Base-by-base conservation (phyloP, 1,139 yeast species). In the Lodderomyces oxycetoniae region DNA sequence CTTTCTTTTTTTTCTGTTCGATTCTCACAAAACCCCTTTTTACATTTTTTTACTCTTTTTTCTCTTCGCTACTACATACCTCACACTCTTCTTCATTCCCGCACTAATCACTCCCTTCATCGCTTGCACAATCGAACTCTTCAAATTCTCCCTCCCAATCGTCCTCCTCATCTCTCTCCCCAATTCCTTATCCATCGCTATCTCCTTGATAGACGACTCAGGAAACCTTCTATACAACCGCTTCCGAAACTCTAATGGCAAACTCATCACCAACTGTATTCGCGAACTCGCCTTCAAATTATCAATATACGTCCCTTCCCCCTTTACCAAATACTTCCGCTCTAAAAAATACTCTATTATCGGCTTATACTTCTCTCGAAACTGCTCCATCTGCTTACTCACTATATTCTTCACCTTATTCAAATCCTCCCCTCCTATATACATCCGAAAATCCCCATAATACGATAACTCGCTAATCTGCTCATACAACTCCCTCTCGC, bases 381-480 rank as follows among this genome's bases (percentile, higher is more conserved):
- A 91, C 42, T 76, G 71, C 14, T 61, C 60, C 44, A 74, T 73
- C 58, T 93, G 96, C 52, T 84, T 83, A 17, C 63, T 58, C 5
- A 91, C 97, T 42, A 91, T 91, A 55, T 93, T 91, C 35, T 68
- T 67, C 20, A 89, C 84, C 57, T 91, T 91, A 49, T 81, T 71
- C 7, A 97, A 96, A 55, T 91, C 86, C 57, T 91, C 98, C 4
- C 91, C 95, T 3, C 95, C 95, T 30, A 88, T 67, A 28, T 73
- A 65, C 77, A 88, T 83, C 45, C 99, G 71, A 24, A 89, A 81
- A 55, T 91, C 99, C 11, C 98, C 98, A 57, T 80, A 61, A 54
- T 91, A 93, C 14, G 96, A 85, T 14, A 93, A 60, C 11, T 78
- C 76, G 0, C 97, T 82, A 32, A 91, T 82, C 42, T 79, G 79